phyloP scores from a whole-genome alignment of 2,329 filamentous ascomycete genomes.

The Amauroascus verrucosus region DNA sequence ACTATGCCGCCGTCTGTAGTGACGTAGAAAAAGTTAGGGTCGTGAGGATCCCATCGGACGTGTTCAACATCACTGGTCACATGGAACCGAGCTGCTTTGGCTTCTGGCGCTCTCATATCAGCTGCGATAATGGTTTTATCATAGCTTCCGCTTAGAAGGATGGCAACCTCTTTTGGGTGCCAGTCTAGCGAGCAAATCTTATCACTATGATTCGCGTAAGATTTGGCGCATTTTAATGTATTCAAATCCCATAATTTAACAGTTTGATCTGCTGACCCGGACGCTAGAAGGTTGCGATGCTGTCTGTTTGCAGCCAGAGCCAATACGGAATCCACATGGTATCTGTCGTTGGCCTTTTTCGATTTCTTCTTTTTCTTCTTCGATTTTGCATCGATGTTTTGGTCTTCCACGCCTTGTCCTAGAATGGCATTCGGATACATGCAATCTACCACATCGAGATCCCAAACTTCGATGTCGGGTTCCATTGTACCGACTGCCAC shows the following conservation, averaged over 20 bases:
- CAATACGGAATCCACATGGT: slow-evolving; percentile 89
- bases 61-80: slow-evolving; percentile 94
- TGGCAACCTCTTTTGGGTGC: slow-evolving; percentile 78
- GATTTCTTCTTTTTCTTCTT: slow-evolving; percentile 78
- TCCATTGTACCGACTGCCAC: slow-evolving; percentile 96
- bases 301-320: slow-evolving; percentile 84
- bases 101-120: slow-evolving; percentile 88
- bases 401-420: slow-evolving; percentile 54
- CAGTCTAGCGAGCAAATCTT: slow-evolving; percentile 95
- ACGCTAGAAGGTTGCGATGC: slow-evolving; percentile 88
- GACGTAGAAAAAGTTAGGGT: slow-evolving; percentile 87
- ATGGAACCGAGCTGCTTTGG: slow-evolving; percentile 72
- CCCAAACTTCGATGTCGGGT: slow-evolving; percentile 97
- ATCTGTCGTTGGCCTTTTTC: slow-evolving; percentile 78
- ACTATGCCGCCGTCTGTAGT: slow-evolving; percentile 86
- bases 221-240: slow-evolving; percentile 86
- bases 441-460: slow-evolving; percentile 88
- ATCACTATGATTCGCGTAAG: slow-evolving; percentile 90
- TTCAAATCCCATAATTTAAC: slow-evolving; percentile 97
- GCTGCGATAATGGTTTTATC: slow-evolving; percentile 89
- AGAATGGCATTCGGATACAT: slow-evolving; percentile 98
- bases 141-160: slow-evolving; percentile 86
- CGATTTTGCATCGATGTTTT: slow-evolving; percentile 42
- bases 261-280: slow-evolving; percentile 90
- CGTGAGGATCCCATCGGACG: slow-evolving; percentile 85